Evolutionary conservation across 768 basidiomycete species (phyloP).

Genomic region (Tephrocybe sp.): DNA sequence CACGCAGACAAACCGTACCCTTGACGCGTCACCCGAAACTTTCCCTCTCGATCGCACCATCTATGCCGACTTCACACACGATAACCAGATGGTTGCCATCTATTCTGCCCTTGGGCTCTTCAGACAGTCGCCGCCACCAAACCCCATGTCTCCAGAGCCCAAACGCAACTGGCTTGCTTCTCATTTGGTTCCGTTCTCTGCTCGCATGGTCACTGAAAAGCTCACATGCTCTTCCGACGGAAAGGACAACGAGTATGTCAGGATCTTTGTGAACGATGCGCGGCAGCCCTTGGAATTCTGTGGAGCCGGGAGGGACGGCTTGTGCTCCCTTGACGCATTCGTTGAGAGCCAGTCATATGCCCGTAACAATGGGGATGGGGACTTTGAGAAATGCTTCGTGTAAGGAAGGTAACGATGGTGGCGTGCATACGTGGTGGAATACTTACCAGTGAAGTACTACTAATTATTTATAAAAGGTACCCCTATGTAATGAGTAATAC

Average conservation of each 20-base stretch:
- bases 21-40: conserved; percentile 59
- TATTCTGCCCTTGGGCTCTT: conserved; percentile 64
- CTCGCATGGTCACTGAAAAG: conserved; percentile 72
- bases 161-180: conserved; percentile 53
- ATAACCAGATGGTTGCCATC: conserved; percentile 83
- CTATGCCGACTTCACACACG: conserved; percentile 84
- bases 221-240: conserved; percentile 42
- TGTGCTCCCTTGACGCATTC: conserved; percentile 67
- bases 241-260: conserved; percentile 44
- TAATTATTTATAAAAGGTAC: too few species aligned
- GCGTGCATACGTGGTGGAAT: too few species aligned
- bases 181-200: conserved; percentile 72
- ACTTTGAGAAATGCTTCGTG: conserved; percentile 63
- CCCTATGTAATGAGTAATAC: too few species aligned
- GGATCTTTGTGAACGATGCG: conserved; percentile 79
- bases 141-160: conserved; percentile 32
- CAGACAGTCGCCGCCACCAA: conserved; percentile 32
- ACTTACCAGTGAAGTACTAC: too few species aligned
- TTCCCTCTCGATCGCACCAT: conserved; percentile 70
- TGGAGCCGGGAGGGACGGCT: conserved; percentile 46
- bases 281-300: conserved; percentile 65
- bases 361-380: conserved; percentile 63
- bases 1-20: conserved; percentile 77
- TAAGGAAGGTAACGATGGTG: conserved; percentile 12
- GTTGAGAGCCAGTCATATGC: conserved; percentile 73